Conservation (phyloP, 2,329 filamentous ascomycete species). For the Cladophialophora yegresii region DNA sequence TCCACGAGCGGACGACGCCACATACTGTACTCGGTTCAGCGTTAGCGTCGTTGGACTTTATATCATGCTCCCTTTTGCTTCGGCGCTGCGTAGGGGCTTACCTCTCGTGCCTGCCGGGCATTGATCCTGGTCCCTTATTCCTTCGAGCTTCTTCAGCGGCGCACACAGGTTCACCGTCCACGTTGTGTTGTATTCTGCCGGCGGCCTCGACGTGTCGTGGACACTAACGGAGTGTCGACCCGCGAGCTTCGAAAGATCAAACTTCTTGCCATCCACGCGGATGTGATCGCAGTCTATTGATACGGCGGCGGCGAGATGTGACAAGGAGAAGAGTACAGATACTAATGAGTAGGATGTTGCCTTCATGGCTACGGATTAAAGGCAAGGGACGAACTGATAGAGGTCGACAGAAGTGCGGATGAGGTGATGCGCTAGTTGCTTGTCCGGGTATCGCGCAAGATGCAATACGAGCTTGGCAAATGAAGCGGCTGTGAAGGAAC, state of each 20-base stretch:
- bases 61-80: conserved; percentile 9
- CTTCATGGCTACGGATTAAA: conserved; percentile 22
- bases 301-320: conserved; percentile 22
- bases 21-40: conserved; percentile 32
- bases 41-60: neutral
- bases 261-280: conserved; percentile 43
- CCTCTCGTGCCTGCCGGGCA: conserved; percentile 71
- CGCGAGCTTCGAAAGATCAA: conserved; percentile 44
- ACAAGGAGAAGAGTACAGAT: conserved; percentile 20
- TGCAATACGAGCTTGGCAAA: neutral
- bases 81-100: conserved; percentile 42
- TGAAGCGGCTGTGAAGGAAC: conserved; percentile 2
- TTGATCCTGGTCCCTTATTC: conserved; percentile 57
- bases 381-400: conserved; percentile 2
- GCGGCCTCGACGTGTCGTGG: conserved; percentile 33
- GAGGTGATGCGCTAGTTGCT: neutral
- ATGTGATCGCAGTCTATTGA: conserved; percentile 46
- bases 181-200: conserved; percentile 66
- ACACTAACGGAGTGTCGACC: conserved; percentile 42
- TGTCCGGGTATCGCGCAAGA: neutral
- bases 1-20: conserved; percentile 34
- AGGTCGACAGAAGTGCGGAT: neutral
- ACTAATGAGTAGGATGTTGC: conserved; percentile 15
- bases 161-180: conserved; percentile 79
- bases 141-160: conserved; percentile 63